Evolutionary conservation across 495 filamentous ascomycete species (phyloP).

Genomic region (Trichodelitschia bisporula): DNA sequence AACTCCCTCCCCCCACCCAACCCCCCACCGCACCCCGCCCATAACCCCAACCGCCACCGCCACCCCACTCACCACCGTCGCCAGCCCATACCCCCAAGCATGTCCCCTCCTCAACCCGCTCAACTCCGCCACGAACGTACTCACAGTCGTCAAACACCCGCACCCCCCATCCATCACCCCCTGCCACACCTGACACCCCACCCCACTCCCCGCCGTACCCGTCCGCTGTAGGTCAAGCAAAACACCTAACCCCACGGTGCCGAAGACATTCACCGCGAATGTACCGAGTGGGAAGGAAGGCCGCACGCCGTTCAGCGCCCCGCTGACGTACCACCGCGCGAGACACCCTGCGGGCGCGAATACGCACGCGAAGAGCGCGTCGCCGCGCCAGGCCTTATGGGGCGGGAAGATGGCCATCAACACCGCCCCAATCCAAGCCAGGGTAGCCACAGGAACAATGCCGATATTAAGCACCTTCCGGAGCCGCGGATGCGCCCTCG

Average conservation of each 20-base stretch:
- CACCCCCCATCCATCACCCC: slow-evolving; percentile 83
- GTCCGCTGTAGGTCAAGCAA: slow-evolving; percentile 45
- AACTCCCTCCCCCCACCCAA: slow-evolving; percentile 27
- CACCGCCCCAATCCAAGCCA: slow-evolving; percentile 57
- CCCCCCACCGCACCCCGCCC: slow-evolving; percentile 58
- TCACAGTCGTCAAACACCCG: slow-evolving; percentile 75
- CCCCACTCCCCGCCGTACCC: slow-evolving; percentile 19
- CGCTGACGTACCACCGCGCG: slow-evolving; percentile 42
- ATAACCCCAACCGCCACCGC: slow-evolving; percentile 47
- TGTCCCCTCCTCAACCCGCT: slow-evolving; percentile 35
- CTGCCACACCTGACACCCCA: slow-evolving; percentile 56
- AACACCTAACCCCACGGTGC: slow-evolving; percentile 39
- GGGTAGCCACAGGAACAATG: slow-evolving; percentile 36
- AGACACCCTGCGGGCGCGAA: slow-evolving; percentile 73
- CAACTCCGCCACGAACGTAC: slow-evolving; percentile 73
- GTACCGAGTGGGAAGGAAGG: slow-evolving; percentile 68
- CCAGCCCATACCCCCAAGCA: slow-evolving; percentile 50
- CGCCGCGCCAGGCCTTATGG: slow-evolving; percentile 47
- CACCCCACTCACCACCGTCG: slow-evolving; percentile 39
- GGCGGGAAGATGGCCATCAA: slow-evolving; percentile 54
- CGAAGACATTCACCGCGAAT: slow-evolving; percentile 60
- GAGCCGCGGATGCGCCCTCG: slow-evolving; percentile 15
- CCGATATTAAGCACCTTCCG: slow-evolving; percentile 37
- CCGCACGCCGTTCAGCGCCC: slow-evolving; percentile 39
- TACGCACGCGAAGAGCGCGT: slow-evolving; percentile 49